Conservation (phyloP, 306 rosid species). For the Glycyrrhiza uralensis region DNA sequence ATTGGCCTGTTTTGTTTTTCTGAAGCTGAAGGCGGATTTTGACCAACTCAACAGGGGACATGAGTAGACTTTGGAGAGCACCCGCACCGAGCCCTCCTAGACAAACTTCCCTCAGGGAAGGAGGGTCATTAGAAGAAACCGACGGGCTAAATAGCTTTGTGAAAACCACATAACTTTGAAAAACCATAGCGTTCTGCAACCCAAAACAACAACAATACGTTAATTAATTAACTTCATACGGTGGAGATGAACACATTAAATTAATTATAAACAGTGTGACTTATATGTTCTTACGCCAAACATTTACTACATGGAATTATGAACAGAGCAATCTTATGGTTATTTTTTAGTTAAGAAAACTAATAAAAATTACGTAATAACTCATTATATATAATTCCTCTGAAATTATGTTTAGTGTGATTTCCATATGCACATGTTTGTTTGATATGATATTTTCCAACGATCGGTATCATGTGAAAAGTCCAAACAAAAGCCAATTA, state of each 20-base stretch:
- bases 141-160: conserved; percentile 46
- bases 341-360: no score
- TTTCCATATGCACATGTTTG: no score
- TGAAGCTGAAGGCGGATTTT: conserved; percentile 75
- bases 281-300: neutral
- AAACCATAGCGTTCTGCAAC: conserved; percentile 74
- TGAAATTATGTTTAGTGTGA: no score
- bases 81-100: conserved; percentile 72
- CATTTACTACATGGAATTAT: neutral
- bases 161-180: conserved; percentile 65
- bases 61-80: conserved; percentile 57
- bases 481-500: no score
- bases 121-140: conserved; percentile 44
- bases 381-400: no score
- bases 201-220: neutral
- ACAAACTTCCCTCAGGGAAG: conserved; percentile 60
- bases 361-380: no score
- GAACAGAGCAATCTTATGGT: neutral
- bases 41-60: conserved; percentile 62
- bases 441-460: no score
- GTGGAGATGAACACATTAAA: neutral
- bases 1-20: conserved; percentile 17
- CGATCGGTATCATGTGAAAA: no score
- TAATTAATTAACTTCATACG: neutral
- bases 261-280: neutral